Evolutionary conservation across 768 basidiomycete genomes (phyloP), one percentile per base, ranked within the genome.

Genomic region (Boletus insuetus): DNA sequence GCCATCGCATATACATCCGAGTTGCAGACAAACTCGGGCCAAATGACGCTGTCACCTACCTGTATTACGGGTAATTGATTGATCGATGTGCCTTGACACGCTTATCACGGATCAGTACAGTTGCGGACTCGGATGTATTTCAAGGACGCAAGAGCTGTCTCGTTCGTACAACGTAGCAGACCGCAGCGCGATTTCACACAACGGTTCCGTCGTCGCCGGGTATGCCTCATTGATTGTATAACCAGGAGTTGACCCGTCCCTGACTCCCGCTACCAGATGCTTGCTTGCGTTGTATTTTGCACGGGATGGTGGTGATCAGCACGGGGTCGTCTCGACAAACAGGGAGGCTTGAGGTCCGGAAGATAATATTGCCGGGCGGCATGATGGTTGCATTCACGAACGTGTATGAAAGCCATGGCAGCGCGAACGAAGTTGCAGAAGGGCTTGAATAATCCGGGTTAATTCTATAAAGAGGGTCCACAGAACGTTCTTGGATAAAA

Each of bases 31-130:
- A 93, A 91, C 66, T 72, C 77, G 0, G 79, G 82, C 6, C 59
- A 77, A 6, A 66, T 86, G 34, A 55, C 70, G 6, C 60, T 85
- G n/a, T 66, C 70, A 8, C 58, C 74, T 2, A 75, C 73, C 41
- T 81, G 64, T 70, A 13, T 65, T 87, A 42, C 79, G 75, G 38
- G 70, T 29, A 29, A 29, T 29, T 29, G 29, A 29, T 29, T 89
- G 16, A 74, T 91, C 17, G 91, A 94, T 69, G 72, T 94, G 38
- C 91, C 91, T 9, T 91, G 91, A n/a, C 91, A 94, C 67, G 87
- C 91, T 11, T 81, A 79, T 94, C 51, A 74, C 89, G 31, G 81
- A 81, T 61, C 88, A 91, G 63, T 88, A 29, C 8, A 29, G 26
- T 29, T 29, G 9, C 26, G 26, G 26, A 29, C 90, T 65, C 74